phyloP scores from a whole-genome alignment of 768 basidiomycete species.

The Podaxis sp. region DNA sequence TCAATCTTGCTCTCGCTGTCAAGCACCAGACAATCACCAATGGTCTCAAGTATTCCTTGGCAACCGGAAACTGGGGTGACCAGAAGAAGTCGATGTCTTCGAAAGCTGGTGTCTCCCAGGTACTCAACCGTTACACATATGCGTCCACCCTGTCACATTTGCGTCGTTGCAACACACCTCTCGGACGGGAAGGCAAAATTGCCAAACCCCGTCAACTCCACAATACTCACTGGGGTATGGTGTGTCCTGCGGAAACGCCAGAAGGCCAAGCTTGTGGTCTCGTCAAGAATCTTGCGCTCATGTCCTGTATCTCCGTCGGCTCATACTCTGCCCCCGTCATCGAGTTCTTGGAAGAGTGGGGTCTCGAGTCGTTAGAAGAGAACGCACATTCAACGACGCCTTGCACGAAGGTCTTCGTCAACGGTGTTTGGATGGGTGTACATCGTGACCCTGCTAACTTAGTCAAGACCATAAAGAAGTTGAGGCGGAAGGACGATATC shows the following conservation, averaged over 20 bases:
- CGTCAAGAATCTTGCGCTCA: slow-evolving; percentile 96
- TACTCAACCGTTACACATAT: slow-evolving; percentile 97
- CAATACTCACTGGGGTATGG: slow-evolving; percentile 99
- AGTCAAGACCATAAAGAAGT: slow-evolving; percentile 88
- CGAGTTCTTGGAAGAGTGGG: slow-evolving; percentile 99
- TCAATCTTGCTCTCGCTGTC: slow-evolving; percentile 86
- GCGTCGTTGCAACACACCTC: slow-evolving; percentile 96
- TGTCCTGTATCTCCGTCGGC: slow-evolving; percentile 97
- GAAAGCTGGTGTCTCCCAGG: slow-evolving; percentile 98
- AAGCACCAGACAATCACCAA: slow-evolving; percentile 98
- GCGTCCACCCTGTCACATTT: slow-evolving; percentile 97
- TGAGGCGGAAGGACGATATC: slow-evolving; percentile 92
- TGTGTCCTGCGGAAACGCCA: slow-evolving; percentile 98
- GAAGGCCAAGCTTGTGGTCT: slow-evolving; percentile 99
- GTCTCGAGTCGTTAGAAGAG: slow-evolving; percentile 91
- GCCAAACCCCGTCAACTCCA: slow-evolving; percentile 98
- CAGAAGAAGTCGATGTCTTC: slow-evolving; percentile 98
- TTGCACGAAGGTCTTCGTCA: slow-evolving; percentile 96
- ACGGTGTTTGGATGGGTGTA: slow-evolving; percentile 99
- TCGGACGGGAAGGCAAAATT: slow-evolving; percentile 98
- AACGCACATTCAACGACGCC: slow-evolving; percentile 81
- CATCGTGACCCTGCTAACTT: slow-evolving; percentile 93
- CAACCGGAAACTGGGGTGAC: slow-evolving; percentile 99
- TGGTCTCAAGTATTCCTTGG: slow-evolving; percentile 95
- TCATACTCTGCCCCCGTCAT: slow-evolving; percentile 94